Base-by-base conservation (phyloP, 192 early-diverging fungal genomes). In the Tieghemiomyces parasiticus region DNA sequence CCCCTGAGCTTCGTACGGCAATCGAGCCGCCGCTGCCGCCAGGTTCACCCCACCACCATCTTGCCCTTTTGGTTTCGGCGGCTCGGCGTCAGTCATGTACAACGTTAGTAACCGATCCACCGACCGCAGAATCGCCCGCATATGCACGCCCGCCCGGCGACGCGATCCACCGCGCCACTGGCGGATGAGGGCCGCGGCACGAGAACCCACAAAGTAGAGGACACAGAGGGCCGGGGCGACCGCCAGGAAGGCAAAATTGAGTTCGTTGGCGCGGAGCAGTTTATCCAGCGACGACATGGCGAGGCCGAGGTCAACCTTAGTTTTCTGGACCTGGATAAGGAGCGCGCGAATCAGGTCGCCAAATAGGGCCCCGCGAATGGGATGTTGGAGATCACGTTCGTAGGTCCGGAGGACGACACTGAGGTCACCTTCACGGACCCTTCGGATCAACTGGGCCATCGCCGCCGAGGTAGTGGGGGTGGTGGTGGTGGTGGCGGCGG, bases 201-300 rank as follows among this genome's bases (percentile, higher is more conserved):
- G 74, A 20, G 52, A 51, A 1, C 62, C 71, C 29, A 74, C 64
- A 13, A 71, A 68, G 68, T 78, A 84, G 0, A 79, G 63, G 3
- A 84, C 60, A 46, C 83, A 32, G 6, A 88, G 71, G 38, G 87
- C 79, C 3, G 90, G 90, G 2, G 87, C 75, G 0, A 88, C 76
- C 1, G 86, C 89, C 54, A 96, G 64, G 56, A 96, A 83, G 12
- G 89, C 82, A 79, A 96, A 96, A 60, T 96, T 96, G 59, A 96
- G 82, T 64, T 96, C 93, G 67, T 96, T 96, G 0, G 93, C 83
- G 60, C 85, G 84, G 51, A 96, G 79, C 25, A 96, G 78, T 63
- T 94, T 92, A 67, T 96, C 91, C 25, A 96, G 65, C 0, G 93
- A 92, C 0, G 87, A 74, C 85, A 96, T 93, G 19, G 91, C 89